These are phyloP conservation scores for Debaryomyces maramus DNA, from an alignment of 805 yeast species.

Conservation along the genomic window DNA sequence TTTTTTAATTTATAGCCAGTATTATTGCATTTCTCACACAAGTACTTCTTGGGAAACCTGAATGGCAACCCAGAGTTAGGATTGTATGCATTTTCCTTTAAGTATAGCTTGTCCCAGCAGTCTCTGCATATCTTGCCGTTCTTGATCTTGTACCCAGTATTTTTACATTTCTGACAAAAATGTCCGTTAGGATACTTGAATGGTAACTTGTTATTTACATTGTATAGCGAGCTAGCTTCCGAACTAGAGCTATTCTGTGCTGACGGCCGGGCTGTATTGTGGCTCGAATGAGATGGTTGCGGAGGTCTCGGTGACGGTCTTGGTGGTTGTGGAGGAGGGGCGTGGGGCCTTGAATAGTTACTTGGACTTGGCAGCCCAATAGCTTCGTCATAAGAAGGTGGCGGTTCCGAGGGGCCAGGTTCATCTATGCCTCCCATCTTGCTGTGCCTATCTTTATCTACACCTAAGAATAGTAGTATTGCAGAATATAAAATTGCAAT, in stretches of 20 bases:
- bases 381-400: slow-evolving; percentile 53
- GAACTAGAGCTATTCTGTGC: slow-evolving; percentile 2
- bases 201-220: slow-evolving; percentile 21
- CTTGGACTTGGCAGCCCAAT: slow-evolving; percentile 19
- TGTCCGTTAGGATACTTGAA: slow-evolving; percentile 31
- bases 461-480: too few species aligned
- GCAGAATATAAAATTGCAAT: neutral
- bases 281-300: neutral
- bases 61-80: slow-evolving; percentile 58
- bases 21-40: slow-evolving; percentile 70
- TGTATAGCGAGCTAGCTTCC: slow-evolving; percentile 7
- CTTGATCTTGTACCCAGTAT: slow-evolving; percentile 31
- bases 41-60: slow-evolving; percentile 60
- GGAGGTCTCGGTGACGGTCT: slow-evolving; percentile 6
- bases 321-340: slow-evolving; percentile 10
- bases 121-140: slow-evolving; percentile 26
- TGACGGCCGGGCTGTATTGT: slow-evolving; percentile 7
- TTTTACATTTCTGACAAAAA: slow-evolving; percentile 34
- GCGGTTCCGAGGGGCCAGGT: slow-evolving; percentile 28
- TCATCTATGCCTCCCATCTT: too few species aligned
- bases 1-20: slow-evolving; percentile 66
- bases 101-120: slow-evolving; percentile 33
- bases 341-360: slow-evolving; percentile 4
- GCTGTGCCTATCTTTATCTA: too few species aligned
- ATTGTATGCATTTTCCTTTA: slow-evolving; percentile 37